Base-by-base conservation (phyloP, 1,139 yeast species). In the Lipomyces yarrowii region DNA sequence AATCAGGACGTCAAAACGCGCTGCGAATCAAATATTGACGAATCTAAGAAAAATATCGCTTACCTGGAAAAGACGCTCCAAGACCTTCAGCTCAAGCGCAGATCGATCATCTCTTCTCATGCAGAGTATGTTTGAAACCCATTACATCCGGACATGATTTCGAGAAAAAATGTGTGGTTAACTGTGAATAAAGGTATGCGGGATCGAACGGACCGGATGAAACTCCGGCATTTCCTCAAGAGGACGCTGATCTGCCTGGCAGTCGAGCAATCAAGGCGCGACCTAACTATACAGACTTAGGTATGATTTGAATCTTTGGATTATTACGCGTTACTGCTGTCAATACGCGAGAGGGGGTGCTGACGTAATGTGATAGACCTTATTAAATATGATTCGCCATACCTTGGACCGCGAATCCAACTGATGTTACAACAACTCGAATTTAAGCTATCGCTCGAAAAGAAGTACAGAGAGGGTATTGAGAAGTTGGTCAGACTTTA, bases 391-490 rank as follows among this genome's bases (percentile, higher is more conserved):
- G 98, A 94, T 73, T 91, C 97, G 72, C 97, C 98, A 0, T 90
- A 96, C 0, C 81, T 94, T 73, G 97, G 98, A n/a, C 97, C 94
- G 74, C 86, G 96, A 71, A 94, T 94, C 74, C 97, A 91, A 77
- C 88, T 90, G 73, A 93, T 94, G 98, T 83, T 94, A 65, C 98
- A 92, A 78, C 96, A 92, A 77, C 82, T 94, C 65, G 97, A 92
- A 75, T 92, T 93, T 78, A 94, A 94, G 77, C 82, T 93, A 62
- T 96, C 93, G 74, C 96, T 94, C 55, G 99, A 94, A 77, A 87
- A 90, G 74, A 96, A 94, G 78, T 94, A 93, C 78, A 87, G 89
- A 73, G 96, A 88, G 70, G 98, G 98, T 18, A 92, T 92, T 72
- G 96, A 91, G 71, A 94, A 93, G 76, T 86, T 94, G 76, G 87